These are phyloP conservation scores for Didymella sp. DNA, from an alignment of 2,329 filamentous ascomycete species.

Conservation along the genomic window DNA sequence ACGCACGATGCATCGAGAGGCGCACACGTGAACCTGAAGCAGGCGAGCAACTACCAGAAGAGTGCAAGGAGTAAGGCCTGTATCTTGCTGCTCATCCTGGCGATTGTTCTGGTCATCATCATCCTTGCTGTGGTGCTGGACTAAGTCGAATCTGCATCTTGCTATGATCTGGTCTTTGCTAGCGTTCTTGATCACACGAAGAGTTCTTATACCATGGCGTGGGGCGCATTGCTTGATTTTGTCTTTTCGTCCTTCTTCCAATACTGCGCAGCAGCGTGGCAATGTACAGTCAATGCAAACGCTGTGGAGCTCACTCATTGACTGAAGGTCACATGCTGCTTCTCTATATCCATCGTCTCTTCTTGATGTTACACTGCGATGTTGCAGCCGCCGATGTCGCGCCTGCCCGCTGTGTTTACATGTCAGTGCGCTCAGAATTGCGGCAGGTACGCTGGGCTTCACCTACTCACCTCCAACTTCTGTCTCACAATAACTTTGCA, in stretches of 20 bases:
- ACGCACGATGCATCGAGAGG: conserved; percentile 82
- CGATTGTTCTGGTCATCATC: conserved; percentile 87
- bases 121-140: conserved; percentile 84
- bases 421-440: not conserved
- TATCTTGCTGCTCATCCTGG: conserved; percentile 85
- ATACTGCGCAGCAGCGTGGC: conserved; percentile 3
- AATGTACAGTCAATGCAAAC: conserved; percentile 9
- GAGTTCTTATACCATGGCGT: conserved; percentile 30
- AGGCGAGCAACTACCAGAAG: conserved; percentile 91
- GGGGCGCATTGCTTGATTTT: not conserved
- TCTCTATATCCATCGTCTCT: not conserved
- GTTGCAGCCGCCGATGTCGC: conserved; percentile 6
- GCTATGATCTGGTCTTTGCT: conserved; percentile 14
- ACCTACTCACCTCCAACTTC: not conserved
- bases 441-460: not conserved
- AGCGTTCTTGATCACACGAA: conserved; percentile 13
- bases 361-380: not conserved
- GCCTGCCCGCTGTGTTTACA: not conserved
- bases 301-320: not conserved
- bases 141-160: conserved; percentile 49
- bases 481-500: not conserved
- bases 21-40: conserved; percentile 83
- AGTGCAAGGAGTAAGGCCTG: conserved; percentile 94
- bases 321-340: not conserved
- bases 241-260: not conserved